Evolutionary conservation across 495 filamentous ascomycete species (phyloP), one percentile per base, ranked within the genome.

Genomic region (Tuber microsphaerosporum): DNA sequence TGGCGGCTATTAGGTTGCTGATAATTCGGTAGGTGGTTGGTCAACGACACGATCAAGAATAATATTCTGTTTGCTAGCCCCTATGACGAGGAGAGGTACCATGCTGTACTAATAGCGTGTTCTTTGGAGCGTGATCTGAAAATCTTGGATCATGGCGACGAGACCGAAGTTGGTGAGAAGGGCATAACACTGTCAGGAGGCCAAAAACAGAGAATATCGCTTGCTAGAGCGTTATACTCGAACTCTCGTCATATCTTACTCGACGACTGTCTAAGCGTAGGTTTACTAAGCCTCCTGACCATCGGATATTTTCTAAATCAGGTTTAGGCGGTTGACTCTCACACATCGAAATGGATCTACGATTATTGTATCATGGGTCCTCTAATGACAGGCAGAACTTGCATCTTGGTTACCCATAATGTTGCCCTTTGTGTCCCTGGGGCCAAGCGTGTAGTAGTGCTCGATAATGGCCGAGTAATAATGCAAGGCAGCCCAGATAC

Each of bases 261-360:
- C 44, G 95, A 99, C 82, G 95, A 99, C 84, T 97, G 96, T 78
- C 87, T 99, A 71, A 97, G 94, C 81, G 56, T 65, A 65, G 2
- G 56, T 34, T 31, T 26, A 34, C 34, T 26, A 17, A 65, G 31
- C 31, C 14, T 17, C 5, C 56, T 16, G 12, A 65, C 56, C 26
- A 34, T 65, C 26, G 56, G 26, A 65, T 65, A 65, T 65, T 34
- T 65, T 26, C 56, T 65, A 34, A 65, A 5, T 26, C 1, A 34
- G 14, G 4, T 65, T 65, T 65, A 65, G 56, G 95, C 95, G 26
- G 95, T 99, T n/a, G 95, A 99, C 84, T 97, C 96, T 12, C 95
- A 99, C 81, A 98, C 95, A 1, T 94, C 94, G 16, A 97, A 97
- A 84, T 97, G 97, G 89, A 97, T 99, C 78, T 98, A 98, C 85